Percentiles rank a stretch among this genome's conserved stretches.
These are phyloP conservation scores for Mortierella alpina DNA, from an alignment of 192 early-diverging fungal genomes.

Conservation along the genomic window DNA sequence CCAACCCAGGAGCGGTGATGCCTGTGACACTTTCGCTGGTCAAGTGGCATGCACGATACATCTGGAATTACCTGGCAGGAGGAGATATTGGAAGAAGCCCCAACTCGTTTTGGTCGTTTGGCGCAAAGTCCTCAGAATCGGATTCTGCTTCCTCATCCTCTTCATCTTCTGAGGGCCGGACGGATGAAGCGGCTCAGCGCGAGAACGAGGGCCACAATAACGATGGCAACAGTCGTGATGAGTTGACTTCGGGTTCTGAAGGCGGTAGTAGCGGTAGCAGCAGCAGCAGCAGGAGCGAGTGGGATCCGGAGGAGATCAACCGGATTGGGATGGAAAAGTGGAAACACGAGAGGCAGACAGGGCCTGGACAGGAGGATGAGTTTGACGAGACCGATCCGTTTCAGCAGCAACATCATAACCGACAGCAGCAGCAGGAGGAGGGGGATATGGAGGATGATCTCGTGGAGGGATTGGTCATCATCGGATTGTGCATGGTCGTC, in stretches of 20 bases:
- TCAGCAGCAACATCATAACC: constrained; percentile 10
- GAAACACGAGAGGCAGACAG: constrained; percentile 25
- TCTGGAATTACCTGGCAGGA: constrained; percentile 73
- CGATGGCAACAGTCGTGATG: background rate
- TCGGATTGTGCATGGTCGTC: constrained; percentile 62
- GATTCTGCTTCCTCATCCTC: background rate
- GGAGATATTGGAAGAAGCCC: constrained; percentile 56
- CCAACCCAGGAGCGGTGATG: constrained; percentile 84
- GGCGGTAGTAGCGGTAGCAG: background rate
- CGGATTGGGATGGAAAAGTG: constrained; percentile 24
- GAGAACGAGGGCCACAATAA: background rate
- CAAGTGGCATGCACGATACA: constrained; percentile 72
- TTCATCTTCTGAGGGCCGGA: background rate
- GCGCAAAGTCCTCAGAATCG: constrained; percentile 9
- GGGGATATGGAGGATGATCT: constrained; percentile 59
- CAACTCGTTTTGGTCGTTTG: constrained; percentile 33
- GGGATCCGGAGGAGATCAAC: constrained; percentile 26
- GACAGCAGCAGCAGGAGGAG: constrained; percentile 41
- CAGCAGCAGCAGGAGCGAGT: background rate
- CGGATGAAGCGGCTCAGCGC: background rate
- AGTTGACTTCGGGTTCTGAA: background rate
- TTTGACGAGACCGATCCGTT: constrained; percentile 55
- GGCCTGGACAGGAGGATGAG: constrained; percentile 43
- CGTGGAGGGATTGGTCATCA: constrained; percentile 64
- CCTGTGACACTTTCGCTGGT: constrained; percentile 81